Conservation (phyloP, 768 basidiomycete genomes). For the Tulasnella sp. region DNA sequence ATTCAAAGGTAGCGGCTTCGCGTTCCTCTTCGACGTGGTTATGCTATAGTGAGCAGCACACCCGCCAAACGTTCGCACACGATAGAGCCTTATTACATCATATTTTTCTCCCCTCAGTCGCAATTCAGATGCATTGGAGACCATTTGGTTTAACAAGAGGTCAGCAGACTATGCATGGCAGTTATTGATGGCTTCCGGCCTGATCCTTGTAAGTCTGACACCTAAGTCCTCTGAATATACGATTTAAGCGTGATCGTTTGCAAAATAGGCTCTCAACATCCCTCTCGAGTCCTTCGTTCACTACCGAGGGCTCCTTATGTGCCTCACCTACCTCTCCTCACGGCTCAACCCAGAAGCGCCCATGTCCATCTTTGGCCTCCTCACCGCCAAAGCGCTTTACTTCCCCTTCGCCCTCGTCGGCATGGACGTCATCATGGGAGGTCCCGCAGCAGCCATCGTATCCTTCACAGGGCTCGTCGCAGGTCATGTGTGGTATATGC, state of each 20-base stretch:
- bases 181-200: slow-evolving; percentile 40
- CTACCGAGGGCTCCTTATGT: slow-evolving; percentile 52
- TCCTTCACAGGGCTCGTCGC: slow-evolving; percentile 59
- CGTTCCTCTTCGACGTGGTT: slow-evolving; percentile 51
- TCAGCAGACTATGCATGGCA: slow-evolving; percentile 76
- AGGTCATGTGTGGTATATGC: slow-evolving; percentile 67
- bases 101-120: slow-evolving; percentile 47
- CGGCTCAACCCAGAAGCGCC: slow-evolving; percentile 51
- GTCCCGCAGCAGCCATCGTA: slow-evolving; percentile 38
- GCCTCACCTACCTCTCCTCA: slow-evolving; percentile 58
- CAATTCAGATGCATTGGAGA: slow-evolving; percentile 53
- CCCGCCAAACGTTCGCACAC: neutral
- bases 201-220: slow-evolving; percentile 42
- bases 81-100: too few relatives aligned
- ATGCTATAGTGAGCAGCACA: slow-evolving; percentile 58
- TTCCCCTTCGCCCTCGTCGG: slow-evolving; percentile 64
- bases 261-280: slow-evolving; percentile 40
- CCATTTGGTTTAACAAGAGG: slow-evolving; percentile 41
- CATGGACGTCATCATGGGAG: slow-evolving; percentile 54
- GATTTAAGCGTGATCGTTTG: neutral
- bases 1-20: slow-evolving; percentile 37
- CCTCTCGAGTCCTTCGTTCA: slow-evolving; percentile 49
- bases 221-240: neutral
- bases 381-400: slow-evolving; percentile 61
- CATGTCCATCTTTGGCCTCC: slow-evolving; percentile 67